These are phyloP conservation scores for Globisporangium viniferum DNA, from an alignment of 352 stramenopile species.

Conservation along the genomic window DNA sequence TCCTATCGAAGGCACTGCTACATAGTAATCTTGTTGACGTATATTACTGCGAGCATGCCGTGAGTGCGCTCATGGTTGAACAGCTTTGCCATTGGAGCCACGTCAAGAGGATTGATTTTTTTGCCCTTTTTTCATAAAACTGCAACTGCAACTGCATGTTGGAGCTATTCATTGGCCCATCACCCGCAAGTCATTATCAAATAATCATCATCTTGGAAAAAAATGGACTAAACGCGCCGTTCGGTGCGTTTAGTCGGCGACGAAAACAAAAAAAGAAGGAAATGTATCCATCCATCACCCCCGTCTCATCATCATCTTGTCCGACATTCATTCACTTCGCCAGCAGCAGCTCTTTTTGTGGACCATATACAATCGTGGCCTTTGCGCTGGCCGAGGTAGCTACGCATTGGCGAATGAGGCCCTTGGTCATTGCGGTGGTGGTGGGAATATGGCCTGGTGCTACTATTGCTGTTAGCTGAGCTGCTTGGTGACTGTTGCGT, in stretches of 20 bases:
- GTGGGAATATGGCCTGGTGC: background rate
- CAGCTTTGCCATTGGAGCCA: too few relatives aligned
- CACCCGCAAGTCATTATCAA: background rate
- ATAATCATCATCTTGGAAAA: background rate
- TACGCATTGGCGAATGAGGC: background rate
- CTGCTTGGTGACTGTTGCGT: background rate
- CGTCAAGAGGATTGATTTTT: background rate
- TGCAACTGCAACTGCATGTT: conserved; percentile 2
- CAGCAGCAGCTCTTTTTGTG: background rate
- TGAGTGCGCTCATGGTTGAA: background rate
- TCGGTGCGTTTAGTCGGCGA: background rate
- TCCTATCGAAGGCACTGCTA: background rate
- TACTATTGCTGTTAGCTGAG: background rate
- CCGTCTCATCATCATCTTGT: background rate
- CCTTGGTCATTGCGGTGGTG: background rate
- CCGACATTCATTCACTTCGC: background rate
- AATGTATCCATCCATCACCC: background rate
- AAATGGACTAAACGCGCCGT: background rate
- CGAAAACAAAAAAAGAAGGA: background rate
- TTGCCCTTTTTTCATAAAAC: background rate
- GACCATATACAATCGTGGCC: background rate
- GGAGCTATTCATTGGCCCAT: background rate
- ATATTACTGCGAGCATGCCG: background rate
- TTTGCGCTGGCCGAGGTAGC: background rate
- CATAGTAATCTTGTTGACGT: background rate